Conservation (phyloP, 768 basidiomycete genomes). For the Trametopsis cervina region DNA sequence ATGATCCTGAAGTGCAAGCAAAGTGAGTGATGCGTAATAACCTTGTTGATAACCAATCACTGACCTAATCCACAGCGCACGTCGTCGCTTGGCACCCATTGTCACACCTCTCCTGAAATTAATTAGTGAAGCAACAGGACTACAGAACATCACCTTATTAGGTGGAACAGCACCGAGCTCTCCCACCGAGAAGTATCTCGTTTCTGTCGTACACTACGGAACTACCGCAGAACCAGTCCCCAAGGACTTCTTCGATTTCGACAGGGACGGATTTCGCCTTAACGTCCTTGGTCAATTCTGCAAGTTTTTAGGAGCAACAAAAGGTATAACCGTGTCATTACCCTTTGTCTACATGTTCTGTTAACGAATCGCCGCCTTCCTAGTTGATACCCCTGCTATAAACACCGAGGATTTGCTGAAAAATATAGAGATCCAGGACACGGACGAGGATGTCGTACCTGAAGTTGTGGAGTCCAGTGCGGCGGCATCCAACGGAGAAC, state of each 20-base stretch:
- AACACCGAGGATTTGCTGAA: no score
- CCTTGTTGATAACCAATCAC: neutral
- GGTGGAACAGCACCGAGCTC: neutral
- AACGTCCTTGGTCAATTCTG: neutral
- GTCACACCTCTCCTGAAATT: neutral
- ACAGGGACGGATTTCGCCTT: neutral
- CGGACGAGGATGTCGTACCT: no score
- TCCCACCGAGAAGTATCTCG: neutral
- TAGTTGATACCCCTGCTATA: no score
- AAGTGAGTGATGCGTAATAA: neutral
- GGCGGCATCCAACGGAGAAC: neutral
- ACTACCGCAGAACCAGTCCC: neutral
- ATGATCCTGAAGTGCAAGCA: neutral
- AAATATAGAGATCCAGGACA: no score
- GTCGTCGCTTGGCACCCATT: neutral
- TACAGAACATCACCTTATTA: neutral
- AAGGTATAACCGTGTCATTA: neutral
- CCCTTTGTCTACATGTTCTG: neutral
- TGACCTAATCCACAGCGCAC: neutral
- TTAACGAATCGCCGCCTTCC: neutral
- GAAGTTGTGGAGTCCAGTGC: neutral
- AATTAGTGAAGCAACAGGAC: neutral
- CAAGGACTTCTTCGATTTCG: neutral
- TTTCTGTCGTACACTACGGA: neutral
- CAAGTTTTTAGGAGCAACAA: neutral